phyloP scores from a whole-genome alignment of 1,284 basidiomycete species.

The Agaricales sp. region DNA sequence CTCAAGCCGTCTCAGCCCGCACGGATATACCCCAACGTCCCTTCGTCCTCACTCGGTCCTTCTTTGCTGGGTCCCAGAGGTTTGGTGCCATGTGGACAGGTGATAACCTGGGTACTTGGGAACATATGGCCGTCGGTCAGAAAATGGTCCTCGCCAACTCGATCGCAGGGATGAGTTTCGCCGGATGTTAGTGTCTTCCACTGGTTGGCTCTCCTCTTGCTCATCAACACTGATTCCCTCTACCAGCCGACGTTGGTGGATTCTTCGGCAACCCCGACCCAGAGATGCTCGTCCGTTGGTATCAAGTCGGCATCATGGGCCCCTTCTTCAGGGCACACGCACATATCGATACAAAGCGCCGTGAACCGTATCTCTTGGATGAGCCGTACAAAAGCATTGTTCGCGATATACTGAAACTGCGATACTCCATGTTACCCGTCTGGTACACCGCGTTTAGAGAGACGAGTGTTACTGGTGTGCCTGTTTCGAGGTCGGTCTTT shows the following conservation, averaged over 20 bases:
- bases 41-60: conserved; percentile 92
- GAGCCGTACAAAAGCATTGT: conserved; percentile 83
- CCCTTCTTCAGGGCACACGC: conserved; percentile 99
- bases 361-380: conserved; percentile 90
- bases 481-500: conserved; percentile 73
- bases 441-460: conserved; percentile 98
- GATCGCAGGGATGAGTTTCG: conserved; percentile 91
- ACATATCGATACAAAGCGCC: conserved; percentile 95
- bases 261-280: conserved; percentile 96
- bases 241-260: conserved; percentile 87
- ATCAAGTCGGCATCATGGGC: conserved; percentile 89
- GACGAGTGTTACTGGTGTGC: conserved; percentile 69
- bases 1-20: conserved; percentile 73
- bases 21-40: conserved; percentile 72
- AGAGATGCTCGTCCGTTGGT: conserved; percentile 97
- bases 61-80: conserved; percentile 93
- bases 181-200: conserved; percentile 58
- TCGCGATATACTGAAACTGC: conserved; percentile 69
- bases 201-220: not conserved
- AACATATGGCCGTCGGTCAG: conserved; percentile 89
- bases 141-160: conserved; percentile 91
- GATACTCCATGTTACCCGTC: conserved; percentile 84
- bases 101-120: conserved; percentile 97
- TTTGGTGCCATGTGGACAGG: conserved; percentile 99
- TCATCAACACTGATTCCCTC: conserved; percentile 5